Conservation (phyloP, 2,329 filamentous ascomycete species). For the Aspergillus sp. region DNA sequence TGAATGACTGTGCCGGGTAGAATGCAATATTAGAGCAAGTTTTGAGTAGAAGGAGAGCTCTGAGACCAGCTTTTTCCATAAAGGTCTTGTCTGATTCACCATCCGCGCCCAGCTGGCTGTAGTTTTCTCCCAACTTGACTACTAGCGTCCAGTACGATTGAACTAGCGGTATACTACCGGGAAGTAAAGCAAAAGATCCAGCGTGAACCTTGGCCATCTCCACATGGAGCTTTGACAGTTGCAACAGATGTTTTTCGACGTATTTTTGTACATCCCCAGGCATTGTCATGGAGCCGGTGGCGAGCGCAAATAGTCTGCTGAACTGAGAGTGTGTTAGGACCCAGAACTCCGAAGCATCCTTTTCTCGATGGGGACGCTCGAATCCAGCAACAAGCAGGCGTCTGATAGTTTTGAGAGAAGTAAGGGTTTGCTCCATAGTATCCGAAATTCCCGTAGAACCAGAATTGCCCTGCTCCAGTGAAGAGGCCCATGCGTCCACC, state of each 20-base stretch:
- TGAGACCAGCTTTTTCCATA: slow-evolving; percentile 76
- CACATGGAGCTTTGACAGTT: slow-evolving; percentile 88
- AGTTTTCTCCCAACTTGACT: slow-evolving; percentile 72
- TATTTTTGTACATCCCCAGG: slow-evolving; percentile 56
- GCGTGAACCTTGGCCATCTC: slow-evolving; percentile 79
- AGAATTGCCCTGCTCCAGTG: slow-evolving; percentile 58
- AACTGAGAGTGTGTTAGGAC: slow-evolving; percentile 73
- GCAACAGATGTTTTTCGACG: slow-evolving; percentile 82
- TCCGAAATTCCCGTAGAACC: slow-evolving; percentile 60
- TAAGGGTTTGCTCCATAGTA: slow-evolving; percentile 73
- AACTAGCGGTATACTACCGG: slow-evolving; percentile 74
- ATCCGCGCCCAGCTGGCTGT: slow-evolving; percentile 42
- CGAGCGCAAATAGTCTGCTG: slow-evolving; percentile 68
- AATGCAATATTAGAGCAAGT: slow-evolving; percentile 84
- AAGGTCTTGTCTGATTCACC: slow-evolving; percentile 56
- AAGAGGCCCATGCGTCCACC: slow-evolving; percentile 66
- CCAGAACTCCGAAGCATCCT: slow-evolving; percentile 79
- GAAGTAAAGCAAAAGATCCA: slow-evolving; percentile 77
- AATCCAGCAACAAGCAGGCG: slow-evolving; percentile 79
- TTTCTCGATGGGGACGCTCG: slow-evolving; percentile 77
- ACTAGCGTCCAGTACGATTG: slow-evolving; percentile 84
- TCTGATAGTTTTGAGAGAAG: slow-evolving; percentile 75
- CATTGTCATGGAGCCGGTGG: slow-evolving; percentile 58
- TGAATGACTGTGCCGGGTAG: slow-evolving; percentile 77
- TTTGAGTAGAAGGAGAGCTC: slow-evolving; percentile 77